Evolutionary conservation across 371 early-diverging fungal genomes (phyloP).

Genomic region (Paraphysoderma sedebokerense): DNA sequence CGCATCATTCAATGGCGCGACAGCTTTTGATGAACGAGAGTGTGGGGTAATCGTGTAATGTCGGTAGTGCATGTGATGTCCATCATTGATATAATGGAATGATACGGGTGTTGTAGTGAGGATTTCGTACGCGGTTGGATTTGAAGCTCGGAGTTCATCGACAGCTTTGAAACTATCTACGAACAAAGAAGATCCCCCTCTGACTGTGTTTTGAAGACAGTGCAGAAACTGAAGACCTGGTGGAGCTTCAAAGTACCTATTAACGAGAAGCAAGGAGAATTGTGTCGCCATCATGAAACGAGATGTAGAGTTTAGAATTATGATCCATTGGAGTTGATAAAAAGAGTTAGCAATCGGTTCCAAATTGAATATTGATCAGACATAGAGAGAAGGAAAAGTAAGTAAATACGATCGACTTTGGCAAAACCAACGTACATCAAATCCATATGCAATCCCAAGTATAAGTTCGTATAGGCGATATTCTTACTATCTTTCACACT

Average conservation of each 20-base stretch:
- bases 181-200: slow-evolving; percentile 62
- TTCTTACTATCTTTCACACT: slow-evolving; percentile 59
- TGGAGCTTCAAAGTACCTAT: slow-evolving; percentile 59
- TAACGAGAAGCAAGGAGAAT: neutral
- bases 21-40: too few relatives aligned
- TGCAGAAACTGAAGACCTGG: slow-evolving; percentile 76
- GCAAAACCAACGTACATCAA: slow-evolving; percentile 41
- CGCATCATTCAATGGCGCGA: too few relatives aligned
- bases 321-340: too few relatives aligned
- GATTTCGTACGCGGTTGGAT: slow-evolving; percentile 41
- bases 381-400: neutral
- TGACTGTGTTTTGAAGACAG: slow-evolving; percentile 54
- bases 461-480: slow-evolving; percentile 71
- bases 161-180: slow-evolving; percentile 59
- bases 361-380: neutral
- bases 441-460: slow-evolving; percentile 83
- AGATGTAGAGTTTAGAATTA: too few relatives aligned
- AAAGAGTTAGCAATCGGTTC: neutral
- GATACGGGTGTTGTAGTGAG: slow-evolving; percentile 44
- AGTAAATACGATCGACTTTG: neutral
- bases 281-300: too few relatives aligned
- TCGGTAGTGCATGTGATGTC: slow-evolving; percentile 36
- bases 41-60: too few relatives aligned
- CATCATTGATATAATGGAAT: slow-evolving; percentile 67
- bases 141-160: slow-evolving; percentile 23